A percentile compares a stretch with the other conserved stretches of the same genome.
Conservation (phyloP, 2,329 filamentous ascomycete genomes). For the Laburnicola sp. region DNA sequence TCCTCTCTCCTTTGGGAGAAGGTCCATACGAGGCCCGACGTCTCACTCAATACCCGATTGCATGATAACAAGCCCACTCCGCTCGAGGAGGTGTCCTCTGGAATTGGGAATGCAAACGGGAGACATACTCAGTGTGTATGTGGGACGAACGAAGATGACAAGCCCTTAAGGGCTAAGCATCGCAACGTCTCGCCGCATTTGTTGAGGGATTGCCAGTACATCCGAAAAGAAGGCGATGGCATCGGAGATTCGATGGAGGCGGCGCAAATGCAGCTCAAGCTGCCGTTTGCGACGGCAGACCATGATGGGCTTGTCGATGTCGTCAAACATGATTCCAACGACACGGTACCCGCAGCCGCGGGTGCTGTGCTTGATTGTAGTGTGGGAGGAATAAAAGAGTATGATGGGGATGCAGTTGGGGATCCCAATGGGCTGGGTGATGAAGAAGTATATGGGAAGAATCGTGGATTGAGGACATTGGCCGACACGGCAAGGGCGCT, state of each 20-base stretch:
- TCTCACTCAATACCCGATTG: background rate
- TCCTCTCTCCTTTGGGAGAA: constrained; percentile 44
- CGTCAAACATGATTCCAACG: no score
- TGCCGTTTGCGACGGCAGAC: background rate
- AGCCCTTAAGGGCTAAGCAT: background rate
- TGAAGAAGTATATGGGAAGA: background rate
- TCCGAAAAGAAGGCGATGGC: constrained; percentile 27
- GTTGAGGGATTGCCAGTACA: constrained; percentile 16
- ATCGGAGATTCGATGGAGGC: constrained; percentile 19
- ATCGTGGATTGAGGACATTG: background rate
- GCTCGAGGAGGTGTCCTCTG: background rate
- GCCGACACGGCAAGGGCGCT: no score
- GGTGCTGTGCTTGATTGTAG: background rate
- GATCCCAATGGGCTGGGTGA: background rate
- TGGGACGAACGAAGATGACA: background rate
- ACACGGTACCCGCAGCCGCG: no score
- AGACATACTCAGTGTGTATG: background rate
- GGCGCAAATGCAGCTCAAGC: constrained; percentile 17
- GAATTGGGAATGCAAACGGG: background rate
- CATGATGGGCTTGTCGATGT: no score
- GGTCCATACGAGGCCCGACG: constrained; percentile 28
- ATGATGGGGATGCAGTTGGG: background rate
- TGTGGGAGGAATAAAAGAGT: no score
- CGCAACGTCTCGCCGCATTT: background rate
- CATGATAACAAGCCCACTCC: background rate